A percentile compares a stretch with the other conserved stretches of the same genome.
Conservation (phyloP, 2,329 filamentous ascomycete species). For the Incumbomyces lentus region DNA sequence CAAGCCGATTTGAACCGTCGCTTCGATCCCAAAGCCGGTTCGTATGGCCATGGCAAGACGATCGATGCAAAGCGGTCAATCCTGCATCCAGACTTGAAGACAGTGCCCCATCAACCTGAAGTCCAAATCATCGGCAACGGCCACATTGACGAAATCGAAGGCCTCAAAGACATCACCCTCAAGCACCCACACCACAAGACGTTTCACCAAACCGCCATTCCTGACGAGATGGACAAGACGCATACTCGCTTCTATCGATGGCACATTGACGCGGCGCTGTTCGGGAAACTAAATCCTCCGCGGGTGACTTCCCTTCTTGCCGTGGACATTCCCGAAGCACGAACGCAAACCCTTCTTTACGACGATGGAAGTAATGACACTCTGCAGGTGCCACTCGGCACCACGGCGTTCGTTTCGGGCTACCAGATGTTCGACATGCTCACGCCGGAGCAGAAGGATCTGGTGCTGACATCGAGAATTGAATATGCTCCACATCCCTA, state of each 20-base stretch:
- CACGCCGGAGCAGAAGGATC: conserved; percentile 54
- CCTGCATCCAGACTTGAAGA: conserved; percentile 70
- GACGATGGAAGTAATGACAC: conserved; percentile 61
- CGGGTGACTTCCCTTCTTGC: too few relatives aligned
- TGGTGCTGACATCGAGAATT: conserved; percentile 55
- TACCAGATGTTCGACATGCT: conserved; percentile 61
- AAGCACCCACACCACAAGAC: too few relatives aligned
- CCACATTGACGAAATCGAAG: conserved; percentile 58
- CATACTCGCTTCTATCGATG: too few relatives aligned
- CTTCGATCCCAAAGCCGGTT: conserved; percentile 56
- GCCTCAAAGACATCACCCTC: conserved; percentile 22
- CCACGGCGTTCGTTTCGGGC: conserved; percentile 64
- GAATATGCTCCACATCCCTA: conserved; percentile 74
- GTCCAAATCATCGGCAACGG: conserved; percentile 75
- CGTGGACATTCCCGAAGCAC: conserved; percentile 30
- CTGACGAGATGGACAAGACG: too few relatives aligned
- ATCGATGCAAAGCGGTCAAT: conserved; percentile 56
- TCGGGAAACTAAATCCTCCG: too few relatives aligned
- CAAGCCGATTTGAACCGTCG: conserved; percentile 64
- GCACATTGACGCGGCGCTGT: too few relatives aligned
- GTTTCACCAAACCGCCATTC: too few relatives aligned
- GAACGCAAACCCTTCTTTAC: conserved; percentile 58
- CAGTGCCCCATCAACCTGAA: conserved; percentile 68
- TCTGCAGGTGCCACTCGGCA: conserved; percentile 60
- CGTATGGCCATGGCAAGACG: conserved; percentile 68